Evolutionary conservation across 2,329 filamentous ascomycete genomes (phyloP), one percentile per base, ranked within the genome.

Genomic region (Penicillium verrucosum): DNA sequence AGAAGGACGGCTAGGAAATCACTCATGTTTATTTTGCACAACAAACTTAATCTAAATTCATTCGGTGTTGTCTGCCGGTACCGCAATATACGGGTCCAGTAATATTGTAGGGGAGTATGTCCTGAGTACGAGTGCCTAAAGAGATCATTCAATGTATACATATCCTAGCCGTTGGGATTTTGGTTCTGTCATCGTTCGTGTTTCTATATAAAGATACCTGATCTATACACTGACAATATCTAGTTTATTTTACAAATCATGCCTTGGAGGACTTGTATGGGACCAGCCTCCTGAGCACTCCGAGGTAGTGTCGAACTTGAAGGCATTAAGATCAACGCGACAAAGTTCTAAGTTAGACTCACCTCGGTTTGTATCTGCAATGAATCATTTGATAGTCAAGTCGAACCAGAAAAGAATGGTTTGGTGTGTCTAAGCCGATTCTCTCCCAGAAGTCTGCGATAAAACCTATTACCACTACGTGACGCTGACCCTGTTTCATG

Each of bases 321-420:
- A 34, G 2, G 30, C 32, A 58, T 60, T 21, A 43, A 53, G 1
- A 44, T 10, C 57, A 66, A 29, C 16, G 59, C 1, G 21, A 30
- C 45, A 27, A 14, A n/a, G 36, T 42, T 7, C 29, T 36, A 16
- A 11, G 5, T n/a, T 29, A 18, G 16, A 30, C 2, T 27, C n/a
- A 9, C 42, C 50, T 12, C 46, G 27, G 23, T 16, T 49, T 3
- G 29, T 6, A 23, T 43, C 44, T 4, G 9, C 50, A 4, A 62
- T 56, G 12, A 47, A 60, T 88, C 14, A 7, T 7, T 81, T 90
- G 68, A 68, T 82, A 11, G 78, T 84, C 57, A 82, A 81, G 16
- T 82, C 82, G 32, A 68, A 92, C 72, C 74, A 87, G 6, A 89
- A 90, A 73, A 82, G 88, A 12, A 78, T 92, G 3, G 85, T 86